Evolutionary conservation across 176 grass and related monocot genomes (phyloP), one percentile per base, ranked within the genome.

Genomic region (Poa pratensis): DNA sequence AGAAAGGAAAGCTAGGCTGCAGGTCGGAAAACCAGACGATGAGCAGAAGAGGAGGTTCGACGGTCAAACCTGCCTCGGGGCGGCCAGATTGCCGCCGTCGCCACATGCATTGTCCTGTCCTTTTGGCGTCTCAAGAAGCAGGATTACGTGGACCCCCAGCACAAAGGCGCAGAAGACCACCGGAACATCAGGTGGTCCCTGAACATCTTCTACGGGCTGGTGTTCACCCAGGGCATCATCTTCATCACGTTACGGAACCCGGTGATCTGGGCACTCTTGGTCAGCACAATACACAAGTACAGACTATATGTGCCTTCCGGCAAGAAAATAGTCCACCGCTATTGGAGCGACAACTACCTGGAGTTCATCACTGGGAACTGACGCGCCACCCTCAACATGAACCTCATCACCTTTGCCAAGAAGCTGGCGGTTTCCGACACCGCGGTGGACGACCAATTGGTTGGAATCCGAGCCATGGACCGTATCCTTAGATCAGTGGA

Each of bases 201-300:
- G 7, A 79, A 72, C 52, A 86, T 86, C 53, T 86, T 86, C 76
- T 86, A 86, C 1, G 8, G 37, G 8, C 27, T 86, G 76, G 76
- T 80, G 19, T 5, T 86, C 22, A 67, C 84, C 20, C 75, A 79
- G 23, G 75, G 75, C 9, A 5, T 48, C 84, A 70, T 71, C 84
- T 86, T 70, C 84, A 23, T 70, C 75, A 0, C 1, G 18, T 0
- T 42, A 3, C 48, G 34, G 20, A 79, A 27, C 55, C 35, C 55
- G 4, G 9, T 45, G 3, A 2, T 19, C 26, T 18, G 17, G 65
- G 32, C 16, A 14, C 12, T 61, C 4, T 1, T 7, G 20, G 0
- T 1, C 3, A 1, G 14, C 10, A 20, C 28, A 43, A 6, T 0
- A 50, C 0, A 0, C 1, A 16, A 16, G 49, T 82, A 82, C n/a